These are phyloP conservation scores for Aphanomyces cochlioides DNA, from an alignment of 352 stramenopile genomes.

Conservation along the genomic window DNA sequence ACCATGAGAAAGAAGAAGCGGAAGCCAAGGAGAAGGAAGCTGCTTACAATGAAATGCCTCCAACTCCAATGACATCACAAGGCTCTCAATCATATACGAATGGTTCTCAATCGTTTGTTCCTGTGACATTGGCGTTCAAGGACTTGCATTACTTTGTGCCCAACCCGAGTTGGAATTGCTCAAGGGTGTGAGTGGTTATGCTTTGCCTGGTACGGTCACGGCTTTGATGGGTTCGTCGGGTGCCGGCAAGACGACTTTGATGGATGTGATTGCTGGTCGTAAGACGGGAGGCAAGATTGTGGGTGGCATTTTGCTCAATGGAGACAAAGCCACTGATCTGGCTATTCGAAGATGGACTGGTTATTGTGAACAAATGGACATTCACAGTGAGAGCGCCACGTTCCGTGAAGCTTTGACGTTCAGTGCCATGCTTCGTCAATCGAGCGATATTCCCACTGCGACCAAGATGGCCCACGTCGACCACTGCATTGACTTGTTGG, in stretches of 20 bases:
- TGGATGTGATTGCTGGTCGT: slow-evolving; percentile 91
- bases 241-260: slow-evolving; percentile 85
- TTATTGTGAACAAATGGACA: slow-evolving; percentile 86
- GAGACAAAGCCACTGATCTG: slow-evolving; percentile 50
- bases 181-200: slow-evolving; percentile 71
- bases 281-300: slow-evolving; percentile 77
- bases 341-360: slow-evolving; percentile 50
- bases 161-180: slow-evolving; percentile 70
- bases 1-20: slow-evolving; percentile 21
- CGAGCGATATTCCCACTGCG: slow-evolving; percentile 32
- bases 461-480: slow-evolving; percentile 49
- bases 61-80: slow-evolving; percentile 4
- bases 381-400: slow-evolving; percentile 84
- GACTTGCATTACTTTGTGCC: slow-evolving; percentile 42
- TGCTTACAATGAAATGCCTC: not conserved
- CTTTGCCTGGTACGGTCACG: slow-evolving; percentile 79
- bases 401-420: slow-evolving; percentile 88
- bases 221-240: slow-evolving; percentile 84
- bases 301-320: slow-evolving; percentile 83
- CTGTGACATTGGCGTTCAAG: slow-evolving; percentile 24
- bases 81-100: not conserved
- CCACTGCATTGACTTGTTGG: slow-evolving; percentile 51
- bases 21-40: not conserved
- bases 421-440: slow-evolving; percentile 74
- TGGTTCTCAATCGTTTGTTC: not conserved